These are phyloP conservation scores for Exobasidium rhododendri DNA, from an alignment of 1,284 basidiomycete genomes.

Conservation along the genomic window DNA sequence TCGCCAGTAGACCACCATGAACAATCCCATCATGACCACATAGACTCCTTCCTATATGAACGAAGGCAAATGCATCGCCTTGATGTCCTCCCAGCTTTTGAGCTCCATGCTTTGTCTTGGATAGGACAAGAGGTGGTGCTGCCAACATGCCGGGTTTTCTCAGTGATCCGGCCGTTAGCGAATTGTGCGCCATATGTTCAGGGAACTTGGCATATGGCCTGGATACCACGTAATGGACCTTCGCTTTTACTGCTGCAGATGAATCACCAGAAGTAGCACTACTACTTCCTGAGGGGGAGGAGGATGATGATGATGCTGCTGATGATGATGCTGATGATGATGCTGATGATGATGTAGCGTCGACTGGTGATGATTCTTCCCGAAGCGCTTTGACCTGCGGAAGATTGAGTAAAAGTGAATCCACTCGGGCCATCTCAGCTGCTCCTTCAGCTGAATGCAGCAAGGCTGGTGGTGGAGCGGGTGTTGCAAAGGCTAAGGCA, in stretches of 20 bases:
- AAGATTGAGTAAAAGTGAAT: conserved; percentile 67
- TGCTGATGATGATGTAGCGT: conserved; percentile 23
- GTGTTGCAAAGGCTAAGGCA: conserved; percentile 68
- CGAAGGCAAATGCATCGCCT: conserved; percentile 58
- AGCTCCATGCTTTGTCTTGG: conserved; percentile 45
- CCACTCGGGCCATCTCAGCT: conserved; percentile 65
- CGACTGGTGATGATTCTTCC: conserved; percentile 23
- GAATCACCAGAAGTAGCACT: neutral
- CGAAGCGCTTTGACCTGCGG: conserved; percentile 56
- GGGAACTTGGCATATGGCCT: conserved; percentile 72
- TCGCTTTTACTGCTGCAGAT: neutral
- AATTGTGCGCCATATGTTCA: conserved; percentile 70
- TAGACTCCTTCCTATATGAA: conserved; percentile 79
- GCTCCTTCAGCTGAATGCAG: conserved; percentile 65
- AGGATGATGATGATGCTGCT: conserved; percentile 19
- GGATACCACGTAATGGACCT: conserved; percentile 45
- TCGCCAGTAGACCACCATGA: conserved; percentile 87
- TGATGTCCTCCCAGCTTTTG: conserved; percentile 33
- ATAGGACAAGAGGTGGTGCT: conserved; percentile 41
- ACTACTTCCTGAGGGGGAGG: conserved; percentile 22
- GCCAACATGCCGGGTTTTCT: conserved; percentile 64
- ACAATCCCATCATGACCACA: conserved; percentile 89
- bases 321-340: too few species aligned
- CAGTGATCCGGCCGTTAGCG: conserved; percentile 77
- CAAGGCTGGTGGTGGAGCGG: conserved; percentile 67